Evolutionary conservation across 2,329 filamentous ascomycete species (phyloP).

Genomic region (Calonectria hongkongensis): DNA sequence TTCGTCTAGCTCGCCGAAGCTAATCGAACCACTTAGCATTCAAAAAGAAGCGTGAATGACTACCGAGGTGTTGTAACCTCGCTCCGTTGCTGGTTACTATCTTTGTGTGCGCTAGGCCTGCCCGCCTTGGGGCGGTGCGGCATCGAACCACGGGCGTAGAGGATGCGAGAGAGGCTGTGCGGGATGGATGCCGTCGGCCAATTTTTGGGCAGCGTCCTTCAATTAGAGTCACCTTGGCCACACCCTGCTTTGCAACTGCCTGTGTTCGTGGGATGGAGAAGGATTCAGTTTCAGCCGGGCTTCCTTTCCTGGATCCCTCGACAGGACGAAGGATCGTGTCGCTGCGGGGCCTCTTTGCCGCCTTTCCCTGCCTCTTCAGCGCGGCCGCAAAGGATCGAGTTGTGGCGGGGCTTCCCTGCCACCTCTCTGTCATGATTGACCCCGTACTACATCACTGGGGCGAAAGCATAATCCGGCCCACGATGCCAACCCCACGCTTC

Average conservation of each 20-base stretch:
- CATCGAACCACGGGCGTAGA: neutral
- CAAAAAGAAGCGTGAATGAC: neutral
- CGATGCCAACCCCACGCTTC: conserved; percentile 20
- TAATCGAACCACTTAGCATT: conserved; percentile 22
- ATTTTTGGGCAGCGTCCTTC: neutral
- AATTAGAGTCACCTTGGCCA: conserved; percentile 1
- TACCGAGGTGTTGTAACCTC: neutral
- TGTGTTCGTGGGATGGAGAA: conserved; percentile 1
- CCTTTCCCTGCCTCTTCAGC: conserved; percentile 2
- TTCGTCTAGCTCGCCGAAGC: neutral
- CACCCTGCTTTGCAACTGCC: neutral
- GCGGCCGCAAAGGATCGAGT: conserved; percentile 15
- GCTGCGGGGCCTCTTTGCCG: conserved; percentile 10
- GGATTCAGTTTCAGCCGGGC: conserved; percentile 13
- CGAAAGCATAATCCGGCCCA: conserved; percentile 26
- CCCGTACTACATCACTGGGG: conserved; percentile 25
- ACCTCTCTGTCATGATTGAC: neutral
- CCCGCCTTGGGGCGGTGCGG: neutral
- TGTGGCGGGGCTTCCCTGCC: conserved; percentile 14
- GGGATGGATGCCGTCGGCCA: neutral
- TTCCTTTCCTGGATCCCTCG: conserved; percentile 19
- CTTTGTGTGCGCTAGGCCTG: neutral
- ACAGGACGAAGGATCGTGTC: conserved; percentile 3
- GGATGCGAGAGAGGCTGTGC: conserved; percentile 13
- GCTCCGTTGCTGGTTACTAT: neutral